Percentiles rank a stretch among this genome's conserved stretches.
Evolutionary conservation across 1,139 yeast species (phyloP).

Genomic region (Candida gigantensis): DNA sequence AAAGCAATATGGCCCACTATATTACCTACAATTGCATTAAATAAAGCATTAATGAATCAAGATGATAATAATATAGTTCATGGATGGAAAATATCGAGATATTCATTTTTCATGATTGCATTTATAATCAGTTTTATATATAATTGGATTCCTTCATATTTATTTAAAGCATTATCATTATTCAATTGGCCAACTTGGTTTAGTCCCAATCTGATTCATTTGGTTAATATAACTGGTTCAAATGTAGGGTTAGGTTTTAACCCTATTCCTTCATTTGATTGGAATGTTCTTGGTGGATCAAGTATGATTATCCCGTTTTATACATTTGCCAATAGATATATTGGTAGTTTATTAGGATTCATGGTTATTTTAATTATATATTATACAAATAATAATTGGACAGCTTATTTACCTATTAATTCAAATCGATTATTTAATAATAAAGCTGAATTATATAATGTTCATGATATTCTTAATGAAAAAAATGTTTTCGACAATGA

Average conservation of each 20-base stretch:
- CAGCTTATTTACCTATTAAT: conserved; percentile 42
- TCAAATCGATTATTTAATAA: conserved; percentile 39
- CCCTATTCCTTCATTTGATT: conserved; percentile 47
- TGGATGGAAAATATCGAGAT: conserved; percentile 46
- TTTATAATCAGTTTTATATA: conserved; percentile 37
- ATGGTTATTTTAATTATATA: conserved; percentile 31
- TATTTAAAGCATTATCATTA: conserved; percentile 42
- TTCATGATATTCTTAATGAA: conserved; percentile 34
- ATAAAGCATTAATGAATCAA: conserved; percentile 41
- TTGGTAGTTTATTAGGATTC: conserved; percentile 38
- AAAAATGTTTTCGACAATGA: conserved; percentile 31
- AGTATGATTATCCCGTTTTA: conserved; percentile 46
- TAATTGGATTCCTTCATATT: conserved; percentile 46
- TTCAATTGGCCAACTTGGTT: conserved; percentile 55
- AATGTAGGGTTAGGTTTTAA: conserved; percentile 44
- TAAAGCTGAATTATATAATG: conserved; percentile 34
- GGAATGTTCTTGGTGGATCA: conserved; percentile 45
- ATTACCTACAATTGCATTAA: conserved; percentile 46
- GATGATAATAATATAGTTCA: conserved; percentile 29
- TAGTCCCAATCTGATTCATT: conserved; percentile 39
- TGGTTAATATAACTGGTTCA: conserved; percentile 41
- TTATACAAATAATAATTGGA: conserved; percentile 42
- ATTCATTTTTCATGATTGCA: conserved; percentile 38
- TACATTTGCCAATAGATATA: conserved; percentile 37
- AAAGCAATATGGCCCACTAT: conserved; percentile 51